Percentiles rank a stretch among this genome's conserved stretches.
Conservation (phyloP, 192 early-diverging fungal genomes). For the Backusella parvicylindrica region DNA sequence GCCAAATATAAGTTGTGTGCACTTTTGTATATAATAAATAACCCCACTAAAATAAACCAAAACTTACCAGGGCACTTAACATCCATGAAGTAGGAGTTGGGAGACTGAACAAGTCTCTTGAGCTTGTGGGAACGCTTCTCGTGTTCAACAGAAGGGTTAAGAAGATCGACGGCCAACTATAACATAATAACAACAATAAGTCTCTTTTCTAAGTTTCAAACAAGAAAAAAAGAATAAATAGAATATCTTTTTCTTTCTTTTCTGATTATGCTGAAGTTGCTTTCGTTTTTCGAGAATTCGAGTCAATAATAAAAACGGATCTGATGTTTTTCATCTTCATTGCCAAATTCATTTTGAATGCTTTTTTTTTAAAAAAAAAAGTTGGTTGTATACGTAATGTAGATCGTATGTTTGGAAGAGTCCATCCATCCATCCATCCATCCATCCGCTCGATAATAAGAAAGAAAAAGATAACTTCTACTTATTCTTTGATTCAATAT, state of each 20-base stretch:
- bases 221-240: background rate
- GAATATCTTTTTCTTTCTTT: background rate
- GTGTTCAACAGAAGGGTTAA: constrained; percentile 79
- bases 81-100: constrained; percentile 99
- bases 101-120: constrained; percentile 56
- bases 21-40: background rate
- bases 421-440: constrained; percentile 15
- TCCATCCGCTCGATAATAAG: constrained; percentile 6
- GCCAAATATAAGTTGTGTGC: background rate
- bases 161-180: constrained; percentile 89
- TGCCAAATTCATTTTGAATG: background rate
- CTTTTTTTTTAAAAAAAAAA: background rate
- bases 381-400: background rate
- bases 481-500: background rate
- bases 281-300: background rate
- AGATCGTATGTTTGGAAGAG: background rate
- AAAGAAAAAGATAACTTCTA: background rate
- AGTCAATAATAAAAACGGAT: background rate
- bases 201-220: background rate
- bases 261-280: background rate
- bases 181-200: background rate
- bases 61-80: constrained; percentile 84
- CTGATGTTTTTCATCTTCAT: background rate
- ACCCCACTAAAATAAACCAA: background rate
- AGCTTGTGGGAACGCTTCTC: constrained; percentile 68